Base-by-base conservation (phyloP, 805 yeast species). In the Spencermartinsiella europaea region DNA sequence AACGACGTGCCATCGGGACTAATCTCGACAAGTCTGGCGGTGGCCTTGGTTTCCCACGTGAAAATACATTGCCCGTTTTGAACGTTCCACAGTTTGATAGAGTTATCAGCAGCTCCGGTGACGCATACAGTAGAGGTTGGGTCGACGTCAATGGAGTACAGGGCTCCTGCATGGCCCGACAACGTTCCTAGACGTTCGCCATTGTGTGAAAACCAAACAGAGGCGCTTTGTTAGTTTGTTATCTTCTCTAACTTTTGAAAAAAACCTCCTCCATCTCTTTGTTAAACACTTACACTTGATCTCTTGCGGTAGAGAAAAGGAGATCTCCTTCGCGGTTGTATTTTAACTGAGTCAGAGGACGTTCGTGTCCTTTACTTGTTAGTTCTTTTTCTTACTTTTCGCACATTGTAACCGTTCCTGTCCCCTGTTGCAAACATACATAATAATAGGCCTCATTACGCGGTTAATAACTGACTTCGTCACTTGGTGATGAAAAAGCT, bases 151-250 rank as follows among this genome's bases (percentile, higher is more conserved):
- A 93, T 82, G 28, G 96, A 82, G 93, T 95, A 88, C 60, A 93
- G 83, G 45, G 96, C 85, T 81, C 99, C 99, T 49, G 76, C 75
- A 67, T 93, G 98, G 7, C 90, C 90, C 37, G 69, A 80, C 56
- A 87, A 78, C 50, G 99, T 93, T 42, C 99, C 99, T 49, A 93
- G 69, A 67, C 98, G 80, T 71, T 93, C 99, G 60, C 99, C 99
- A 66, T 90, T 91, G 53, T 85, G 81, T 25, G 97, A 80, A 69
- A 78, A 93, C 97, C 98, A 95, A 51, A 91, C 83, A 40, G 90
- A 83, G 1, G 95, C 95, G 45, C 50, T 36, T 20, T 39, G 44
- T 40, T 38, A 22, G 28, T 31, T 22, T 28, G 21, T 14, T 20
- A 19, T 16, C 17, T 12, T 25, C 31, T 25, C 12, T 7, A 12